A percentile compares a stretch with the other conserved stretches of the same genome.
Evolutionary conservation across 169 alveolate species (phyloP).

Genomic region (Plasmodium sp.): DNA sequence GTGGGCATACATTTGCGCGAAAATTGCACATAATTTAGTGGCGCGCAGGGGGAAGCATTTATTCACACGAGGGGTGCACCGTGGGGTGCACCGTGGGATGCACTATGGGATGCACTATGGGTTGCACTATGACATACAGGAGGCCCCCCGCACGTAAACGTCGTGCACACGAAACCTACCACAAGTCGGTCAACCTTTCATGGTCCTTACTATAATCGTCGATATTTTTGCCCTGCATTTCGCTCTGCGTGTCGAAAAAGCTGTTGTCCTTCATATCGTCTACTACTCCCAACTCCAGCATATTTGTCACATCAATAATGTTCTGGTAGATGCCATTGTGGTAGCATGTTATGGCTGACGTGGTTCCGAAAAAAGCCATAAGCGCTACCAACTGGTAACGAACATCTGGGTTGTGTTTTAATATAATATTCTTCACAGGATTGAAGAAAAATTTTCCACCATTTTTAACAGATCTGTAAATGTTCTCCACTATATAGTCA

Average conservation of each 20-base stretch:
- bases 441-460: constrained; percentile 66
- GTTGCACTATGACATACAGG: neutral
- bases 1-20: neutral
- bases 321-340: constrained; percentile 85
- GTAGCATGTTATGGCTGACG: constrained; percentile 84
- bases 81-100: neutral
- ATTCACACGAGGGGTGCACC: neutral
- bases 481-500: constrained; percentile 74
- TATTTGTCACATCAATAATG: constrained; percentile 81
- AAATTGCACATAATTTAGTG: neutral
- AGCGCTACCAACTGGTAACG: constrained; percentile 90
- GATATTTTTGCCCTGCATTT: constrained; percentile 77
- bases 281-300: constrained; percentile 84
- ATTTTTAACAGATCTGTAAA: constrained; percentile 43
- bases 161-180: constrained; percentile 53
- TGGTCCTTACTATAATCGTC: constrained; percentile 82
- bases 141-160: neutral
- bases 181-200: constrained; percentile 79
- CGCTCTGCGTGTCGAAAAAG: constrained; percentile 85
- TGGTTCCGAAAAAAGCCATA: constrained; percentile 85
- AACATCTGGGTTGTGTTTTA: constrained; percentile 89
- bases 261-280: constrained; percentile 87
- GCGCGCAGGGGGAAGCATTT: neutral
- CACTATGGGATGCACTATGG: neutral
- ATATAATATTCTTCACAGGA: constrained; percentile 79